These are phyloP conservation scores for Pharus latifolius DNA, from an alignment of 176 grass and related monocot species.

Conservation along the genomic window DNA sequence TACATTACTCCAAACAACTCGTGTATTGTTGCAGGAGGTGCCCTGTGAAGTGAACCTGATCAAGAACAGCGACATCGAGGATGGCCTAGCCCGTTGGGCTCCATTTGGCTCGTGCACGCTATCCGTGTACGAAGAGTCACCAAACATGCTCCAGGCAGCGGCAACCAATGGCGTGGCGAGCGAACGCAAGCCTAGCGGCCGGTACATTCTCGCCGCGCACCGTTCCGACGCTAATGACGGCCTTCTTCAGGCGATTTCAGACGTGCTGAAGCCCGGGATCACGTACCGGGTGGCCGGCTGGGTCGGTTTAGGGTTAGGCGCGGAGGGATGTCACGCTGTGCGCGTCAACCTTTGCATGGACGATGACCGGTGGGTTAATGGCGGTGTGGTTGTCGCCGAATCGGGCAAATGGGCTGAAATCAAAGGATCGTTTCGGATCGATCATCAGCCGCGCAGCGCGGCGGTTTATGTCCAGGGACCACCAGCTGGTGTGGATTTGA, in stretches of 20 bases:
- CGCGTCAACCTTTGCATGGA: slow-evolving; percentile 20
- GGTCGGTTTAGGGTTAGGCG: background rate
- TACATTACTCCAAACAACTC: background rate
- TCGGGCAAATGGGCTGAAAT: slow-evolving; percentile 40
- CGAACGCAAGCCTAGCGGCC: slow-evolving; percentile 20
- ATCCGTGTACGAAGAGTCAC: slow-evolving; percentile 1
- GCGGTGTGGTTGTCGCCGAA: slow-evolving; percentile 20
- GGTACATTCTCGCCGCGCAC: slow-evolving; percentile 26
- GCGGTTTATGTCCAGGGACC: slow-evolving; percentile 44
- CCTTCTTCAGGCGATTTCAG: slow-evolving; percentile 9
- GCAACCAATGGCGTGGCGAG: background rate
- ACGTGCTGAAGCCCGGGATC: slow-evolving; percentile 10
- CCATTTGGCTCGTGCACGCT: slow-evolving; percentile 36
- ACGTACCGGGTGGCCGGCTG: slow-evolving; percentile 60
- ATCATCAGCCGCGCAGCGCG: background rate
- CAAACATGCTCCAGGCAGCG: background rate
- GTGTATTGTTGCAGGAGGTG: background rate
- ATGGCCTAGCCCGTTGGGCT: slow-evolving; percentile 34
- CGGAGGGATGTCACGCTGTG: slow-evolving; percentile 6
- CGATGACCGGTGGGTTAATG: background rate
- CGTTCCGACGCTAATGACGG: slow-evolving; percentile 44
- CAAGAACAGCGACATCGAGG: background rate
- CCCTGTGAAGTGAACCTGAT: slow-evolving; percentile 19
- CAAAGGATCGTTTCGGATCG: slow-evolving; percentile 47
- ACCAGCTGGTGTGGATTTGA: slow-evolving; percentile 38